Evolutionary conservation across 73 alveolate genomes (phyloP).

Genomic region (Paramecium octaurelia): DNA sequence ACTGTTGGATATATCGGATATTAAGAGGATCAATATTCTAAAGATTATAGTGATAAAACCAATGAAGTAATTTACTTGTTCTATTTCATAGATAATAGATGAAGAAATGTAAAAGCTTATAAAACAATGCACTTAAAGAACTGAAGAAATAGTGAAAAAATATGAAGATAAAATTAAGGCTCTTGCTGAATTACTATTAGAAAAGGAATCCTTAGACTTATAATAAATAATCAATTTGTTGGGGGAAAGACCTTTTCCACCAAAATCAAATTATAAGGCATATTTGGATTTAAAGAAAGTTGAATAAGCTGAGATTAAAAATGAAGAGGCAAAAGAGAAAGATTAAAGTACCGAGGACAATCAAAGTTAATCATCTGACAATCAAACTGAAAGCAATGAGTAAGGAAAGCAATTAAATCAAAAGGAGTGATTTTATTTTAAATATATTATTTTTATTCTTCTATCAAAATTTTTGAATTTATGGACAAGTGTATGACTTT

Average conservation of each 20-base stretch:
- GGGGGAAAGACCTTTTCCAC: constrained; percentile 83
- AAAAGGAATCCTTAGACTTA: constrained; percentile 74
- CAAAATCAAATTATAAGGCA: constrained; percentile 65
- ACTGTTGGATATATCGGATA: constrained; percentile 63
- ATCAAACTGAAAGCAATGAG: constrained; percentile 48
- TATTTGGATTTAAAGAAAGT: constrained; percentile 38
- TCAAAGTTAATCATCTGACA: constrained; percentile 62
- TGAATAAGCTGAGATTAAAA: constrained; percentile 56
- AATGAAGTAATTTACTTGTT: constrained; percentile 30
- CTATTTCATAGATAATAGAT: constrained; percentile 56
- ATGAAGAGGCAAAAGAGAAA: constrained; percentile 59
- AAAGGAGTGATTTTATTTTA: constrained; percentile 63
- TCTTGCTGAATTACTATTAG: constrained; percentile 68
- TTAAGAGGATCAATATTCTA: constrained; percentile 55
- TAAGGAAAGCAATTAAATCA: constrained; percentile 60
- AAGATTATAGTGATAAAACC: constrained; percentile 70
- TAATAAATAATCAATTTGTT: constrained; percentile 73
- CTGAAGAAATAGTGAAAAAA: constrained; percentile 57
- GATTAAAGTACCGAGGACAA: constrained; percentile 75
- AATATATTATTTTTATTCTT: constrained; percentile 56
- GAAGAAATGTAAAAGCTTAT: constrained; percentile 68
- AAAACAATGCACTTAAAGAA: constrained; percentile 57
- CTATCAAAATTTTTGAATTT: not conserved
- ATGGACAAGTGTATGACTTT: no score
- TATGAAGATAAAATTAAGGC: constrained; percentile 37